These are phyloP conservation scores for Urtica urens DNA, from an alignment of 306 rosid species.

Conservation along the genomic window DNA sequence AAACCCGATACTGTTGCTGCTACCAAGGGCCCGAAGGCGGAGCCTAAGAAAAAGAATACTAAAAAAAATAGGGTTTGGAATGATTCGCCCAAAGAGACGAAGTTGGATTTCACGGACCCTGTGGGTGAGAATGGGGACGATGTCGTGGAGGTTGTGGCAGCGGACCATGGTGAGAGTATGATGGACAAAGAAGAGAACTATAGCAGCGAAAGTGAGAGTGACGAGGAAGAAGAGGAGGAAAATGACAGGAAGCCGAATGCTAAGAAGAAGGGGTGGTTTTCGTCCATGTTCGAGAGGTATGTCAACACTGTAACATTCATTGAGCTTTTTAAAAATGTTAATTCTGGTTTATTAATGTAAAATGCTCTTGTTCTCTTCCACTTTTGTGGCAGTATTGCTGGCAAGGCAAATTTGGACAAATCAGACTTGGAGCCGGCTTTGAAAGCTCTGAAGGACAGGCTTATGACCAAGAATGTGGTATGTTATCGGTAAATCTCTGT, in stretches of 20 bases:
- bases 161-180: conserved; percentile 92
- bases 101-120: conserved; percentile 75
- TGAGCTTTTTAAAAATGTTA: background rate
- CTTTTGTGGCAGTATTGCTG: conserved; percentile 61
- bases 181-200: conserved; percentile 89
- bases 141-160: conserved; percentile 52
- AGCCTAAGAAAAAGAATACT: conserved; percentile 51
- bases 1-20: conserved; percentile 44
- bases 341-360: background rate
- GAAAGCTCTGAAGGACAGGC: conserved; percentile 93
- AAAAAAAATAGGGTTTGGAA: conserved; percentile 97
- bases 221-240: conserved; percentile 51
- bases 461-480: conserved; percentile 99
- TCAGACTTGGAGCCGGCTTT: conserved; percentile 92
- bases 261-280: conserved; percentile 94
- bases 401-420: conserved; percentile 89
- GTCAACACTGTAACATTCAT: background rate
- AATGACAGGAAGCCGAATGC: conserved; percentile 59
- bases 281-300: conserved; percentile 93
- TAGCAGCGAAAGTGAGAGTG: conserved; percentile 87
- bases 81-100: conserved; percentile 40
- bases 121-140: conserved; percentile 55
- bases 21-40: conserved; percentile 57
- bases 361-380: conserved; percentile 1
- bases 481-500: conserved; percentile 14